These are phyloP conservation scores for Kuraishia capsulata DNA, from an alignment of 805 yeast genomes.

Conservation along the genomic window DNA sequence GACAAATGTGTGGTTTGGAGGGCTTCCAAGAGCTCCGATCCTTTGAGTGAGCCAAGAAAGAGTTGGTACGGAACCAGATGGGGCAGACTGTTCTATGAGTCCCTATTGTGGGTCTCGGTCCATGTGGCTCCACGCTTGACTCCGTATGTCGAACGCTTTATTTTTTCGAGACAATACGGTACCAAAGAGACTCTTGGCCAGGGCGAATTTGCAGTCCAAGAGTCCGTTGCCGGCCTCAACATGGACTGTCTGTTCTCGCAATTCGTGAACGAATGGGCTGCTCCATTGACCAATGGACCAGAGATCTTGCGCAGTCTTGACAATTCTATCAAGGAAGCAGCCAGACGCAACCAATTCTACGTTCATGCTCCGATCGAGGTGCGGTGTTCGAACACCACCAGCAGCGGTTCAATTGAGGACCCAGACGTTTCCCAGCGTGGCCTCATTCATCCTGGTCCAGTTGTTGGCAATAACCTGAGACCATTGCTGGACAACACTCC, in stretches of 20 bases:
- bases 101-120: conserved; percentile 71
- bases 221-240: conserved; percentile 79
- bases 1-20: conserved; percentile 85
- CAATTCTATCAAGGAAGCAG: conserved; percentile 53
- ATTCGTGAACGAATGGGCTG: conserved; percentile 96
- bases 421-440: conserved; percentile 46
- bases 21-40: conserved; percentile 66
- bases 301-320: conserved; percentile 58
- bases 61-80: conserved; percentile 81
- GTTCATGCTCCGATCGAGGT: conserved; percentile 96
- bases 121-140: conserved; percentile 67
- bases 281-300: conserved; percentile 75
- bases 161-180: conserved; percentile 81
- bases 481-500: conserved; percentile 84
- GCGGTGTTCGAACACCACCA: conserved; percentile 81
- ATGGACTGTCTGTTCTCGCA: conserved; percentile 95
- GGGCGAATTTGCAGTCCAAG: conserved; percentile 59
- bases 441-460: conserved; percentile 58
- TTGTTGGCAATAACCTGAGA: conserved; percentile 74
- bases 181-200: conserved; percentile 52
- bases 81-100: conserved; percentile 76
- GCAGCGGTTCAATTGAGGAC: conserved; percentile 22
- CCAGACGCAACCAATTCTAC: conserved; percentile 50
- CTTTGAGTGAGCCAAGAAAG: conserved; percentile 51
- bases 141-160: conserved; percentile 77